Base-by-base conservation (phyloP, 495 filamentous ascomycete genomes). In the Neurospora sp. region DNA sequence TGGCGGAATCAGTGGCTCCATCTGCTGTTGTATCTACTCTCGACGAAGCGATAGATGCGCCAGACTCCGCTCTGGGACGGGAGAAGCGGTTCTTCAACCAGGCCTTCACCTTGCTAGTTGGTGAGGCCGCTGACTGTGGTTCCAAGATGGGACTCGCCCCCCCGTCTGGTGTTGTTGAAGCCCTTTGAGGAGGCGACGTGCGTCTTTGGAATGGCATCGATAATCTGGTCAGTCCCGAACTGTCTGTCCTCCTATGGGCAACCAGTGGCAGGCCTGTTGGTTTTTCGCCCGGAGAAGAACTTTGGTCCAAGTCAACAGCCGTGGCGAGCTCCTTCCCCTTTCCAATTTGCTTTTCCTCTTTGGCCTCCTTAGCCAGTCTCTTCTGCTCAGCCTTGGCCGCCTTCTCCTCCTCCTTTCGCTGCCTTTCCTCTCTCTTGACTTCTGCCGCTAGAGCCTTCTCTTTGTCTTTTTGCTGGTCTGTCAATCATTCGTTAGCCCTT, bases 41-140 rank as follows among this genome's bases (percentile, higher is more conserved):
- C 27, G 53, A 31, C 14, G 53, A 65, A 17, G 27, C 53, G 27
- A 65, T 5, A 65, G 27, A 65, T 65, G 73, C 74, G 71, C 78
- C 68, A n/a, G 75, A 71, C 0, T 78, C 72, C 65, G 79, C 79
- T 4, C 82, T 75, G 1, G 75, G 72, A 8, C 86, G 83, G 0
- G 83, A 81, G 48, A 91, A 82, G 69, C 84, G 86, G 8, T 79
- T 84, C 75, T 87, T 89, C 59, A 92, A 79, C 89, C 89, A 92
- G 61, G 83, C 83, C 70, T 86, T 90, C 44, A 91, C 81, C 72
- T 86, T 81, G 40, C 74, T 74, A 3, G 78, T 78, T 38, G 83
- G 81, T 0, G 77, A 78, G 3, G 76, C 77, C 0, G 48, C 16
- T 20, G 69, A 38, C 3, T 74, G 71, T 8, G 69, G 73, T 10